Evolutionary conservation across 176 grass and related monocot genomes (phyloP).

Genomic region (Hyparrhenia diplandra): DNA sequence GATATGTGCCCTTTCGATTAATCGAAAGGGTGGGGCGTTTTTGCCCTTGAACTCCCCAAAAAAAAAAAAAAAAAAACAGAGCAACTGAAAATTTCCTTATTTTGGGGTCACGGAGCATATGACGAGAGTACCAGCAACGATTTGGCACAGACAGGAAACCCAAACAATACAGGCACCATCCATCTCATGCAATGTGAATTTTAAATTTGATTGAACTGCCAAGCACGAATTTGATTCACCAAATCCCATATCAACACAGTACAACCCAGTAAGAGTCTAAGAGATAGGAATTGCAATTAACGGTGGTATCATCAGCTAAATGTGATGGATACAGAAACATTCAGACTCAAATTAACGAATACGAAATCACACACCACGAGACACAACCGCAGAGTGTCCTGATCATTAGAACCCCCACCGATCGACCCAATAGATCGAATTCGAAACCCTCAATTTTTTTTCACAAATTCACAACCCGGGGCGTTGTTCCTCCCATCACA

Average conservation of each 20-base stretch:
- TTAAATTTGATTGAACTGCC: neutral
- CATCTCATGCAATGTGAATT: neutral
- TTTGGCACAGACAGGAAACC: neutral
- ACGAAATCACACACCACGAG: conserved; percentile 38
- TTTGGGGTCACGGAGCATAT: neutral
- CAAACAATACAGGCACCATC: neutral
- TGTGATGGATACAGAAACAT: conserved; percentile 35
- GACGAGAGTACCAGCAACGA: neutral
- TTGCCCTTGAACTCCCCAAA: no score
- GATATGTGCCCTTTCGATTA: no score
- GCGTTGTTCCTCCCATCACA: neutral
- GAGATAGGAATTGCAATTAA: conserved; percentile 1
- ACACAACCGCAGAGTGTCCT: conserved; percentile 40
- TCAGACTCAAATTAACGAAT: conserved; percentile 16
- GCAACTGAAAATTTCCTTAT: neutral
- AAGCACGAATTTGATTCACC: neutral
- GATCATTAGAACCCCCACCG: neutral
- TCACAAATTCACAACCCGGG: conserved; percentile 2
- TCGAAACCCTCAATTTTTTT: neutral
- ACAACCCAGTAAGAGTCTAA: neutral
- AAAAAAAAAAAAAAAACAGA: no score
- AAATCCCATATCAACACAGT: neutral
- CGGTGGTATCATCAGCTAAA: conserved; percentile 34
- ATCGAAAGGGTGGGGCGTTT: no score
- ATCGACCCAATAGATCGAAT: neutral